Percentiles rank a stretch among this genome's conserved stretches.
phyloP scores from a whole-genome alignment of 78 protist species.

The Dictyostelium intermedium region DNA sequence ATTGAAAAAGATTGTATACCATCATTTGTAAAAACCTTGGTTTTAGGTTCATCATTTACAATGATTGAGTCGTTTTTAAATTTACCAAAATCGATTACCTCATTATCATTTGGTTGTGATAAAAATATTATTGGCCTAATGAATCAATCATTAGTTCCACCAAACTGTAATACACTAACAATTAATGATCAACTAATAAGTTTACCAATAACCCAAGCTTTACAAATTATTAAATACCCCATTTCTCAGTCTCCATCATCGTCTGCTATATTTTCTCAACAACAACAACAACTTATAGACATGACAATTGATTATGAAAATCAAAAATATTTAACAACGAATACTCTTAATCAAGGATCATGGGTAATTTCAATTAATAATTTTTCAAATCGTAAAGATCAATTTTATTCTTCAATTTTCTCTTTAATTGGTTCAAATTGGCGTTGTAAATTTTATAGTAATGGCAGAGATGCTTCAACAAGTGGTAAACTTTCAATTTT shows the following conservation, averaged over 20 bases:
- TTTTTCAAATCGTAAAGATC: not conserved
- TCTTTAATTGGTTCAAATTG: not conserved
- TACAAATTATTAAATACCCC: not conserved
- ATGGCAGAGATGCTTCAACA: not conserved
- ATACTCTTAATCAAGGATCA: not conserved
- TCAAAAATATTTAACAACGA: not conserved
- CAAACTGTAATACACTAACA: not conserved
- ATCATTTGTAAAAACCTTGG: not conserved
- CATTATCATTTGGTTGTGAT: not conserved
- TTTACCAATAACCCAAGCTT: not conserved
- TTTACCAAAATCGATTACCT: not conserved
- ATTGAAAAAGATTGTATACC: not conserved
- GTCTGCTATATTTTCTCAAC: not conserved
- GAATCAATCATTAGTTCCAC: not conserved
- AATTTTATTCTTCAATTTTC: not conserved
- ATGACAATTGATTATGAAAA: not conserved
- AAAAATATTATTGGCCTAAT: not conserved
- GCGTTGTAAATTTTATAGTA: not conserved
- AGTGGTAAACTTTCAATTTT: not conserved
- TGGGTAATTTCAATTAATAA: not conserved
- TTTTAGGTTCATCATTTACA: not conserved
- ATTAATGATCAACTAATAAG: not conserved
- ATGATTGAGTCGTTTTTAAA: not conserved
- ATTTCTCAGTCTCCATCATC: not conserved
- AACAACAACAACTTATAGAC: not conserved